A percentile compares a stretch with the other conserved stretches of the same genome.
These are phyloP conservation scores for Cystoisospora suis DNA, from an alignment of 169 alveolate species.

Conservation along the genomic window DNA sequence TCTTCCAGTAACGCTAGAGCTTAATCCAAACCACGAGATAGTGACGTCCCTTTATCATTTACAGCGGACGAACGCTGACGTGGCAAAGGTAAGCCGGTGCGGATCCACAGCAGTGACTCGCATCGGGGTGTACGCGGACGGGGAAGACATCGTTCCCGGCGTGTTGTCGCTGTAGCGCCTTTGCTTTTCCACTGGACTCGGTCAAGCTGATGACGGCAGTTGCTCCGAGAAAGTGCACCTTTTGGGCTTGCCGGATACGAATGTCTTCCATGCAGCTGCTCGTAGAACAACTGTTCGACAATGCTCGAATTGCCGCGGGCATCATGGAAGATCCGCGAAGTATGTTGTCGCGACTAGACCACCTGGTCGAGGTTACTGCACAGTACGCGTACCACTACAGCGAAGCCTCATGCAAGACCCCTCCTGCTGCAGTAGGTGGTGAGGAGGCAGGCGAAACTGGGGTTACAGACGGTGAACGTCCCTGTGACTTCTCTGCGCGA, in stretches of 20 bases:
- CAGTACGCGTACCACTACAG: constrained; percentile 79
- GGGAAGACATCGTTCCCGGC: too few relatives aligned
- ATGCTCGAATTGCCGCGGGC: constrained; percentile 92
- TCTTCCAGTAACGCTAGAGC: constrained; percentile 84
- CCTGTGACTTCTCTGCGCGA: too few relatives aligned
- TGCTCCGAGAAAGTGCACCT: too few relatives aligned
- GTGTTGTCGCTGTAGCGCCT: too few relatives aligned
- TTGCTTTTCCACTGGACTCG: too few relatives aligned
- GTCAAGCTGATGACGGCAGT: too few relatives aligned
- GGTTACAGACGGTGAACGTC: too few relatives aligned
- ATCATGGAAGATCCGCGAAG: constrained; percentile 90
- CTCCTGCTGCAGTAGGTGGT: constrained; percentile 27
- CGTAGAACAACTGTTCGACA: constrained; percentile 85
- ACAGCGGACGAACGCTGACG: constrained; percentile 74
- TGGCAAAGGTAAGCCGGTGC: constrained; percentile 73
- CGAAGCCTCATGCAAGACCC: too few relatives aligned
- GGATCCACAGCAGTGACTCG: too few relatives aligned
- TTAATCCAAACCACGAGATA: constrained; percentile 82
- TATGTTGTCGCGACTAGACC: constrained; percentile 82
- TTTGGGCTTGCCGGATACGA: too few relatives aligned
- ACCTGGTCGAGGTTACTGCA: constrained; percentile 78
- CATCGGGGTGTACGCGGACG: too few relatives aligned
- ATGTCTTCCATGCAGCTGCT: constrained; percentile 10
- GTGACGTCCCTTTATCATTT: constrained; percentile 75
- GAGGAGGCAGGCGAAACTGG: background rate